Conservation (phyloP, 148 eudicot species). For the Nepenthes gracilis region DNA sequence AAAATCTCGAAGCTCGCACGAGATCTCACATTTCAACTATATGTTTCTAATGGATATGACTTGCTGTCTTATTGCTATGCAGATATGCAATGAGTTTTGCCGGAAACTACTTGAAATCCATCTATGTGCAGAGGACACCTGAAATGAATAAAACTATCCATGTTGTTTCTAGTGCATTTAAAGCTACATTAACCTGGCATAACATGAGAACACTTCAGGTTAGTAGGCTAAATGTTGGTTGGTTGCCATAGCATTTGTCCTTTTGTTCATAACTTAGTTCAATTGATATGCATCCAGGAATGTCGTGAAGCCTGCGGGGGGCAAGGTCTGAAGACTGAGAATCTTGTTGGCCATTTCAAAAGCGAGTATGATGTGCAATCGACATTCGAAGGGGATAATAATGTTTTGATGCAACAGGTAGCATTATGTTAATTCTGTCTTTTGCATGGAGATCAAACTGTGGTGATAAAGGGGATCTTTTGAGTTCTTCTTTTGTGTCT, state of each 20-base stretch:
- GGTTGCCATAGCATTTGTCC: not conserved
- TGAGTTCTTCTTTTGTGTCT: not conserved
- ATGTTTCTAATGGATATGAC: not conserved
- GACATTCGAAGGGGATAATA: slow-evolving; percentile 98
- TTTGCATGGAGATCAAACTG: not conserved
- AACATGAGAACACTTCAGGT: slow-evolving; percentile 99
- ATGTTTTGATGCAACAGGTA: slow-evolving; percentile 99
- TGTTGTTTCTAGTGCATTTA: slow-evolving; percentile 80
- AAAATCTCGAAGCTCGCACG: too few relatives aligned
- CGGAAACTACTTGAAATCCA: slow-evolving; percentile 63
- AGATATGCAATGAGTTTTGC: slow-evolving; percentile 97
- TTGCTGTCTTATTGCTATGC: slow-evolving; percentile 10
- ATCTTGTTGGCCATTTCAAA: slow-evolving; percentile 76
- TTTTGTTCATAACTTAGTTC: not conserved
- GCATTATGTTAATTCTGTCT: not conserved
- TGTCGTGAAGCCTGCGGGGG: slow-evolving; percentile 99
- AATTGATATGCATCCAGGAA: slow-evolving; percentile 33
- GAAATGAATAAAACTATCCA: slow-evolving; percentile 67
- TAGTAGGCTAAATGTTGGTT: slow-evolving; percentile 7
- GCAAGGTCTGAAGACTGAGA: slow-evolving; percentile 94
- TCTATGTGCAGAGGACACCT: slow-evolving; percentile 76
- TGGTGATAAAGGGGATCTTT: too few relatives aligned
- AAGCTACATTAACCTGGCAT: slow-evolving; percentile 89
- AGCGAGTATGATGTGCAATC: slow-evolving; percentile 87
- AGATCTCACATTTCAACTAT: not conserved